Percentiles rank a stretch among this genome's conserved stretches.
phyloP scores from a whole-genome alignment of 2,329 filamentous ascomycete species.

The Podosphaera fusca region DNA sequence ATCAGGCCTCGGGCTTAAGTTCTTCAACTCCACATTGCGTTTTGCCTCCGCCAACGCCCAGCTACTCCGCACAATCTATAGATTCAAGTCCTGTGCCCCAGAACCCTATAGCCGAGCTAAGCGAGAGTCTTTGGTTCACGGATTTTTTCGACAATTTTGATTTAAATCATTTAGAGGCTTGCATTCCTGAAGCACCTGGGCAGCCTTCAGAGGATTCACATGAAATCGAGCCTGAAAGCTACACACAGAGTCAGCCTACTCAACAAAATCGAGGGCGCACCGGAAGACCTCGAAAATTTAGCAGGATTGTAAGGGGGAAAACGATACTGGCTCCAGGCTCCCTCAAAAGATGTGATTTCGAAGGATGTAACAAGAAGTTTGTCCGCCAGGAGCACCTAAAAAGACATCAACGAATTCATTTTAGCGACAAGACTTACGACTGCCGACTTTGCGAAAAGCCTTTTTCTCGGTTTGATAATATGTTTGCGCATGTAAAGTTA shows the following conservation, averaged over 20 bases:
- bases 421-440: neutral
- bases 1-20: neutral
- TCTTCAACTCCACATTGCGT: neutral
- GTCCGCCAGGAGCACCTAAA: slow-evolving; percentile 26
- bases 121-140: neutral
- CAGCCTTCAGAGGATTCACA: neutral
- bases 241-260: neutral
- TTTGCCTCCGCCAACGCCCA: neutral
- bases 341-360: slow-evolving; percentile 19
- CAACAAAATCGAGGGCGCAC: too few relatives aligned
- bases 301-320: neutral
- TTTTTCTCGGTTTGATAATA: slow-evolving; percentile 11
- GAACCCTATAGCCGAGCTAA: neutral
- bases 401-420: slow-evolving; percentile 23
- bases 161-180: neutral
- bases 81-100: neutral
- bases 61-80: neutral
- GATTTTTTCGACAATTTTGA: neutral
- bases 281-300: neutral
- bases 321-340: neutral
- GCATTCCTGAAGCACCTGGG: neutral
- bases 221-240: neutral
- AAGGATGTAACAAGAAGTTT: slow-evolving; percentile 22
- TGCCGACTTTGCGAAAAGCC: slow-evolving; percentile 9
- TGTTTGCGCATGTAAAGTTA: slow-evolving; percentile 8